Percentiles rank a stretch among this genome's conserved stretches.
Conservation (phyloP, 306 rosid species). For the Chamaecrista fasciculata region DNA sequence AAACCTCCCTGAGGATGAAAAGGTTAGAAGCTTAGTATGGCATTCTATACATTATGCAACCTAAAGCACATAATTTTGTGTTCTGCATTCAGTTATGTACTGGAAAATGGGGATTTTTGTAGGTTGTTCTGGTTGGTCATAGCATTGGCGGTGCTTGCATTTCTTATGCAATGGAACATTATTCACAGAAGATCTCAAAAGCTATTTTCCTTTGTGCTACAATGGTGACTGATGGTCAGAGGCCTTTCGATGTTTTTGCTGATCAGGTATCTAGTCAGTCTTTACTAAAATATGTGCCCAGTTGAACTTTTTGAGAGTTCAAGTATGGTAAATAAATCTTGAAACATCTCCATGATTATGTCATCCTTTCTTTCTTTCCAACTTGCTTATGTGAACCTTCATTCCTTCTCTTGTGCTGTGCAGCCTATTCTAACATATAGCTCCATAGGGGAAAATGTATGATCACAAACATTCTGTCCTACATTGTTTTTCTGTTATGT, state of each 20-base stretch:
- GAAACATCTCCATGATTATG: not conserved
- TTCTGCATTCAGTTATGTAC: slow-evolving; percentile 18
- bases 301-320: slow-evolving; percentile 13
- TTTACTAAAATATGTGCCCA: slow-evolving; percentile 10
- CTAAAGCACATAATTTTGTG: slow-evolving; percentile 6
- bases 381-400: not conserved
- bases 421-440: slow-evolving; percentile 14
- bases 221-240: slow-evolving; percentile 85
- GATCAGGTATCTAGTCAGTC: slow-evolving; percentile 56
- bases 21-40: slow-evolving; percentile 46
- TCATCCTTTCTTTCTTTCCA: not conserved
- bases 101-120: slow-evolving; percentile 32
- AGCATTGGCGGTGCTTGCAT: slow-evolving; percentile 95
- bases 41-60: slow-evolving; percentile 2
- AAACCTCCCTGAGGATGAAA: slow-evolving; percentile 78
- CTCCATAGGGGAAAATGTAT: not conserved
- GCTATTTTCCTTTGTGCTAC: slow-evolving; percentile 90
- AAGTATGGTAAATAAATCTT: slow-evolving; percentile 3
- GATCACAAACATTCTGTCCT: not conserved
- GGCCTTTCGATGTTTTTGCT: slow-evolving; percentile 86
- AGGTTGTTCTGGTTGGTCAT: slow-evolving; percentile 95
- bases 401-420: slow-evolving; percentile 1
- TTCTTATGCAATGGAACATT: slow-evolving; percentile 90
- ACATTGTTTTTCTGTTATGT: not conserved
- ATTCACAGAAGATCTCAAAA: slow-evolving; percentile 71